A percentile compares a stretch with the other conserved stretches of the same genome.
These are phyloP conservation scores for Neofusicoccum cordaticola DNA, from an alignment of 2,329 filamentous ascomycete genomes.

Conservation along the genomic window DNA sequence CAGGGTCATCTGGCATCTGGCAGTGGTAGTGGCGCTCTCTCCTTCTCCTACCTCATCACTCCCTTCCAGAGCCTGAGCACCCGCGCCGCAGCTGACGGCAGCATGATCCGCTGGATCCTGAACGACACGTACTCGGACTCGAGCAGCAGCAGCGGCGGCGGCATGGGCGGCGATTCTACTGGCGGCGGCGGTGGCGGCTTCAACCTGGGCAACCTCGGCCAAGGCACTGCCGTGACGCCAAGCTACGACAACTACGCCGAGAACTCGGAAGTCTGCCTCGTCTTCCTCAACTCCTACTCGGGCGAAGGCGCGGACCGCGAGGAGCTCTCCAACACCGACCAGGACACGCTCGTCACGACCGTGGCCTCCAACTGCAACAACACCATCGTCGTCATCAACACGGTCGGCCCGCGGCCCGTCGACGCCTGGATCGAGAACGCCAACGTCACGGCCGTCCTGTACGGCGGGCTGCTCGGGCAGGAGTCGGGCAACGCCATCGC, in stretches of 20 bases:
- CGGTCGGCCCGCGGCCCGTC: slow-evolving; percentile 5
- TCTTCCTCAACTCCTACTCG: slow-evolving; percentile 16
- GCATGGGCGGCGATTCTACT: background rate
- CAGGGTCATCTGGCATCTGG: slow-evolving; percentile 75
- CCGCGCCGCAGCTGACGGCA: slow-evolving; percentile 37
- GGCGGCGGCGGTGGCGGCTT: slow-evolving; percentile 3
- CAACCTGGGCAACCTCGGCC: background rate
- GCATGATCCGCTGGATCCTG: slow-evolving; percentile 22
- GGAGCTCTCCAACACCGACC: slow-evolving; percentile 4
- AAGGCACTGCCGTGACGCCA: slow-evolving; percentile 9
- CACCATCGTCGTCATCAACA: slow-evolving; percentile 63
- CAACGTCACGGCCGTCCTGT: slow-evolving; percentile 13
- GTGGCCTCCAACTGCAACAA: slow-evolving; percentile 64
- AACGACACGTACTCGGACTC: slow-evolving; percentile 14
- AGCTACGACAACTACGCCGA: slow-evolving; percentile 8
- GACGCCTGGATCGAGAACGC: slow-evolving; percentile 15
- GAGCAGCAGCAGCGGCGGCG: background rate
- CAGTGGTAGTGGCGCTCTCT: slow-evolving; percentile 85
- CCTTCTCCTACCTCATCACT: slow-evolving; percentile 57
- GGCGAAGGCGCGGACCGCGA: slow-evolving; percentile 13
- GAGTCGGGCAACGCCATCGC: slow-evolving; percentile 80
- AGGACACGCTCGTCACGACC: slow-evolving; percentile 63
- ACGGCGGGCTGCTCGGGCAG: slow-evolving; percentile 16
- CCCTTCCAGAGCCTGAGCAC: slow-evolving; percentile 43
- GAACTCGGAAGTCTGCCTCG: slow-evolving; percentile 9